A percentile compares a stretch with the other conserved stretches of the same genome.
Conservation (phyloP, 441 rosid genomes). For the Kokia cookei region DNA sequence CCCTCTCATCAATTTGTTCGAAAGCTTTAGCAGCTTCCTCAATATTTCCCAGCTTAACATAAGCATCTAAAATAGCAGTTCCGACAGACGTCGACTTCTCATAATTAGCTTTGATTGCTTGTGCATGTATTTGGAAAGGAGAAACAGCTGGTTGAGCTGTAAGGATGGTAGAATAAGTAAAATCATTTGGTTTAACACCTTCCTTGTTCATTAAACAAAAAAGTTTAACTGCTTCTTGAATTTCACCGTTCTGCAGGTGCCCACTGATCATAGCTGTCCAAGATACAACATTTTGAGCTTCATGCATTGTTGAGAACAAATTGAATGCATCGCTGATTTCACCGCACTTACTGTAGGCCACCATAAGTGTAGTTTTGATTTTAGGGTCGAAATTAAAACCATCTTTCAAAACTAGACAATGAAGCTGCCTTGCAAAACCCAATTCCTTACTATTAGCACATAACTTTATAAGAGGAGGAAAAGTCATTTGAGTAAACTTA, state of each 20-base stretch:
- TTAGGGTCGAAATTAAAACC: slow-evolving; percentile 40
- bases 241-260: slow-evolving; percentile 43
- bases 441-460: slow-evolving; percentile 43
- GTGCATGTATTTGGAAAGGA: slow-evolving; percentile 48
- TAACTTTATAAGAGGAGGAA: slow-evolving; percentile 42
- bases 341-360: slow-evolving; percentile 42
- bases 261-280: slow-evolving; percentile 63
- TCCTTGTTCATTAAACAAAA: slow-evolving; percentile 43
- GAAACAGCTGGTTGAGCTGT: slow-evolving; percentile 50
- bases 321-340: slow-evolving; percentile 39
- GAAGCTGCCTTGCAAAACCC: slow-evolving; percentile 45
- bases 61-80: slow-evolving; percentile 58
- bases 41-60: slow-evolving; percentile 40
- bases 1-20: slow-evolving; percentile 36
- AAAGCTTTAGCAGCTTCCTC: slow-evolving; percentile 42
- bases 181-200: slow-evolving; percentile 48
- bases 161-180: slow-evolving; percentile 53
- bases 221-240: slow-evolving; percentile 30
- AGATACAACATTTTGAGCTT: slow-evolving; percentile 34
- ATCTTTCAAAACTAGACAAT: slow-evolving; percentile 35
- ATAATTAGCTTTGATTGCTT: slow-evolving; percentile 46
- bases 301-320: slow-evolving; percentile 27
- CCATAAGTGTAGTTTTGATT: slow-evolving; percentile 42
- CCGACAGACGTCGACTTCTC: slow-evolving; percentile 44
- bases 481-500: slow-evolving; percentile 36